Percentiles rank a stretch among this genome's conserved stretches.
Conservation (phyloP, 257 asterid genomes). For the Petrea volubilis region DNA sequence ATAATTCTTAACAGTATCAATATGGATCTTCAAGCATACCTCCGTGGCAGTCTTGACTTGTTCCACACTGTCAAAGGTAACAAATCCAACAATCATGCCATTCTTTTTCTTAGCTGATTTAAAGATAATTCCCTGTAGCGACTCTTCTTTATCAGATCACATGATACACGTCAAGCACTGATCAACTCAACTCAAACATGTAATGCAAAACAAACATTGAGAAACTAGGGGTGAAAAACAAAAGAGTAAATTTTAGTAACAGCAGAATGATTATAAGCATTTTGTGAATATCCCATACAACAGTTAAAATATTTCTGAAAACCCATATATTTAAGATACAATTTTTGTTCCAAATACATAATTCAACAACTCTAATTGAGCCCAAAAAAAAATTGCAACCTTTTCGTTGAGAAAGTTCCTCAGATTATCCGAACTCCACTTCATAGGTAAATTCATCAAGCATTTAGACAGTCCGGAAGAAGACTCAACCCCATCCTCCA, state of each 20-base stretch:
- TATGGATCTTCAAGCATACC: conserved; percentile 39
- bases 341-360: not conserved
- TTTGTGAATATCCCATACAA: not conserved
- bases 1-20: not conserved
- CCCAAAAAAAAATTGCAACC: conserved; percentile 32
- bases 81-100: conserved; percentile 94
- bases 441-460: conserved; percentile 82
- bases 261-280: not conserved
- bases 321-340: not conserved
- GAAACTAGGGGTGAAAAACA: not conserved
- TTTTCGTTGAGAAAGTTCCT: conserved; percentile 63
- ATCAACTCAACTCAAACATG: conserved; percentile 4
- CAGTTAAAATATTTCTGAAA: not conserved
- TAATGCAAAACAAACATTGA: not conserved
- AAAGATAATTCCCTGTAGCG: conserved; percentile 56
- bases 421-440: conserved; percentile 76
- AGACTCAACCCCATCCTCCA: conserved; percentile 44
- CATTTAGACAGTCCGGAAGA: conserved; percentile 66
- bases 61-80: conserved; percentile 63
- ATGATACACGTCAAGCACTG: conserved; percentile 13
- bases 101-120: conserved; percentile 93
- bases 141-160: conserved; percentile 1
- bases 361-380: not conserved
- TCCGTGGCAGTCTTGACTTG: conserved; percentile 56
- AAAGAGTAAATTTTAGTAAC: not conserved